Conservation (phyloP, 169 alveolate species). For the Miamiensis avidus region DNA sequence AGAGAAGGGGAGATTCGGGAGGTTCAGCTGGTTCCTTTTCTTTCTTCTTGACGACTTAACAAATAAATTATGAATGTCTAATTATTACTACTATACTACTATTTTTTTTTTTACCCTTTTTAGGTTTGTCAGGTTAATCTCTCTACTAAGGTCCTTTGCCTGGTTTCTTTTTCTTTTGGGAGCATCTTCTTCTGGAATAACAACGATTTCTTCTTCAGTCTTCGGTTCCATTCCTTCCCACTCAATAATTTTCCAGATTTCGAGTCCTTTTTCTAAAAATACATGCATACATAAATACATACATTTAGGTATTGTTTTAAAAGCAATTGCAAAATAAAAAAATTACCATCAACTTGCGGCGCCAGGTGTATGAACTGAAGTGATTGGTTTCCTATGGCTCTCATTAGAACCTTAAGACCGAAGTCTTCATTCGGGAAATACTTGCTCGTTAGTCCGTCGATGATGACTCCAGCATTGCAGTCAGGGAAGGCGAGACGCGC, state of each 20-base stretch:
- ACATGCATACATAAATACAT: no score
- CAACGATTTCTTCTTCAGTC: conserved; percentile 36
- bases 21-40: conserved; percentile 15
- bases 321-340: no score
- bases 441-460: conserved; percentile 78
- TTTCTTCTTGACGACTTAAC: conserved; percentile 21
- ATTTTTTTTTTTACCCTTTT: conserved; percentile 21
- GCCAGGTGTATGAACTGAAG: conserved; percentile 64
- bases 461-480: conserved; percentile 88
- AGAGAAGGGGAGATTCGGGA: background rate
- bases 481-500: conserved; percentile 76
- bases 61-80: conserved; percentile 12
- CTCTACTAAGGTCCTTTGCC: conserved; percentile 12
- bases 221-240: conserved; percentile 63
- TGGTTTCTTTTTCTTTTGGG: background rate
- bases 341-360: conserved; percentile 56
- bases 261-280: conserved; percentile 51
- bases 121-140: conserved; percentile 22
- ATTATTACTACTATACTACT: no score
- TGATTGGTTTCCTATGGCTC: conserved; percentile 62
- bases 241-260: conserved; percentile 66
- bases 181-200: background rate
- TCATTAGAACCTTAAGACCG: conserved; percentile 66
- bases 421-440: conserved; percentile 67
- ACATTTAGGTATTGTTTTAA: no score